Conservation (phyloP, 306 rosid species). For the Cyclanthera cordifolia region DNA sequence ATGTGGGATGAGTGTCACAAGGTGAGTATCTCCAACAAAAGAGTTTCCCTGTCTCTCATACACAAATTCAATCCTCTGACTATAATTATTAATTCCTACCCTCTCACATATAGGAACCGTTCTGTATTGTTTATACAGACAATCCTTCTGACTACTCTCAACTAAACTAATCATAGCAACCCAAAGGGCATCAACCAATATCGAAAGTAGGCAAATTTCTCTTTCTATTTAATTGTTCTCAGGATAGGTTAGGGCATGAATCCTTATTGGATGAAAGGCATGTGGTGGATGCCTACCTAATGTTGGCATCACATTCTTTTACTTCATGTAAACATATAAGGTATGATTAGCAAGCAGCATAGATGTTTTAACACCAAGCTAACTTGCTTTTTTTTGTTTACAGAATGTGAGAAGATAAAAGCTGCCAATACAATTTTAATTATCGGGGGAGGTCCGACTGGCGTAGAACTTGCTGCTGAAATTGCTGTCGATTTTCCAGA, state of each 20-base stretch:
- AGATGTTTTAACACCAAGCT: not conserved
- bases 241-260: not conserved
- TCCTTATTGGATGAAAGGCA: not conserved
- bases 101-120: too few relatives aligned
- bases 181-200: not conserved
- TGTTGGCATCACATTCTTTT: not conserved
- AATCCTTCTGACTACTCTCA: too few relatives aligned
- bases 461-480: conserved; percentile 38
- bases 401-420: conserved; percentile 27
- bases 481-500: conserved; percentile 24
- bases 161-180: too few relatives aligned
- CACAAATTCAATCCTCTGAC: too few relatives aligned
- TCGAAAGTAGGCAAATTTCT: not conserved
- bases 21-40: too few relatives aligned
- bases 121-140: too few relatives aligned
- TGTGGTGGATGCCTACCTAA: not conserved
- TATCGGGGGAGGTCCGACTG: conserved; percentile 36
- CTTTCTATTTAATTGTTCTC: not conserved
- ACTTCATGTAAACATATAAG: not conserved
- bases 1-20: too few relatives aligned
- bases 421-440: conserved; percentile 24
- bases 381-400: not conserved
- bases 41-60: too few relatives aligned
- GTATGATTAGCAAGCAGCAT: not conserved
- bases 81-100: too few relatives aligned